phyloP scores from a whole-genome alignment of 306 rosid genomes.

The Sophora flavescens region DNA sequence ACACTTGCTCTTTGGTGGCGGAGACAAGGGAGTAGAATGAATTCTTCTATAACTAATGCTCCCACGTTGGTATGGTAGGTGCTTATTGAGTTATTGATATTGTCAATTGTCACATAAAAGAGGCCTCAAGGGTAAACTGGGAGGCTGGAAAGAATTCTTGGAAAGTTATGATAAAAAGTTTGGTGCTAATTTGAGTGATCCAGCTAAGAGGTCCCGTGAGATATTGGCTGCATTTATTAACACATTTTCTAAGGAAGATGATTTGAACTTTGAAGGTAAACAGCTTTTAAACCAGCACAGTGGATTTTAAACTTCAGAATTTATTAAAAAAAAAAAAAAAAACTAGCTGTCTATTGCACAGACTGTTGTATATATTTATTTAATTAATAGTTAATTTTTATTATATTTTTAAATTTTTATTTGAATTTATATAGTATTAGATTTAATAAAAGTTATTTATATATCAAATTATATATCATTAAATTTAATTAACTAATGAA shows the following conservation, averaged over 20 bases:
- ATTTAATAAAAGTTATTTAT: too few relatives aligned
- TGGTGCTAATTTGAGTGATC: conserved; percentile 80
- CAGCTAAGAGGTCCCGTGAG: conserved; percentile 69
- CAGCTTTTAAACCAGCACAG: neutral
- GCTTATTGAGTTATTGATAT: conserved; percentile 60
- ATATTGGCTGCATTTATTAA: conserved; percentile 71
- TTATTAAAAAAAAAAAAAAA: too few relatives aligned
- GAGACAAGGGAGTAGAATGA: too few relatives aligned
- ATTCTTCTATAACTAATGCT: conserved; percentile 10
- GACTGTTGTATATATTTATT: too few relatives aligned
- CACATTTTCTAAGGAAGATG: conserved; percentile 54
- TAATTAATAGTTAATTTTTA: too few relatives aligned
- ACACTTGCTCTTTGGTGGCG: too few relatives aligned
- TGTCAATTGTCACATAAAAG: conserved; percentile 73
- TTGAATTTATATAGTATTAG: too few relatives aligned
- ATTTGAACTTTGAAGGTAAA: conserved; percentile 58
- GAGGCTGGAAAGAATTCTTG: conserved; percentile 87
- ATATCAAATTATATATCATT: too few relatives aligned
- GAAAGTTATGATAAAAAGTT: conserved; percentile 59
- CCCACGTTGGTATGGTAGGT: conserved; percentile 52
- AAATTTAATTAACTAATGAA: too few relatives aligned
- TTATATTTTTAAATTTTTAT: too few relatives aligned
- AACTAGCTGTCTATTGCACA: too few relatives aligned
- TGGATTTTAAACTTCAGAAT: too few relatives aligned
- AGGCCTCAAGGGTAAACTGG: conserved; percentile 68